Base-by-base conservation (phyloP, 768 basidiomycete species). In the Tulasnella sp. region DNA sequence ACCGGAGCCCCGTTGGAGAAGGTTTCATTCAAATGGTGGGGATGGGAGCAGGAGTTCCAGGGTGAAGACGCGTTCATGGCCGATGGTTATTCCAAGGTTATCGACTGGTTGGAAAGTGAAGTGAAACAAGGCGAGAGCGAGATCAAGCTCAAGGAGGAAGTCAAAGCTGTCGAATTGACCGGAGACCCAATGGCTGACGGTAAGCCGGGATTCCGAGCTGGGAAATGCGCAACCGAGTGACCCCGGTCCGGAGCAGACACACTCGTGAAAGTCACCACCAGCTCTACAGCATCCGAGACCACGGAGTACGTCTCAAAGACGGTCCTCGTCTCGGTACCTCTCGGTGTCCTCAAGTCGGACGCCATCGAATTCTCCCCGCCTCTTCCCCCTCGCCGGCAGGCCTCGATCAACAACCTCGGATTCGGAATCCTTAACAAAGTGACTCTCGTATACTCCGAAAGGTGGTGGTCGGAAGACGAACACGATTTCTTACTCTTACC, bases 1-100 rank as follows among this genome's bases (percentile, higher is more conserved):
- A 63, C 72, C 17, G 74, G 74, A 11, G 74, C 67, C 2, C 34
- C 64, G 2, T 66, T 73, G 12, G 67, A 64, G 16, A 41, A 69
- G 22, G 72, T 75, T 35, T 72, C 72, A 22, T 75, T 73, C 67
- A 41, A 52, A 29, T 75, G 67, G 66, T 75, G 74, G 74, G 74
- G 74, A 11, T 75, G 44, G 26, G 74, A 75, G 26, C 47, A 69
- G 41, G 74, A 75, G 26, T 65, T 64, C 40, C 47, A 75, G 19
- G 74, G 74, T 5, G 37, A 26, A 16, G 74, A 75, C 47, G 74
- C 35, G 11, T 44, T 63, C 12, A 69, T 75, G n/a, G 37, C 67
- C n/a, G 32, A n/a, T 17, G 74, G 74, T 0, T 75, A 75, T 40
- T 40, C 42, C 35, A 62, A 65, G 47, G 12, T 75, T 40, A 65